phyloP scores from a whole-genome alignment of 1,139 yeast genomes.

The Petasospora rhodanensis region DNA sequence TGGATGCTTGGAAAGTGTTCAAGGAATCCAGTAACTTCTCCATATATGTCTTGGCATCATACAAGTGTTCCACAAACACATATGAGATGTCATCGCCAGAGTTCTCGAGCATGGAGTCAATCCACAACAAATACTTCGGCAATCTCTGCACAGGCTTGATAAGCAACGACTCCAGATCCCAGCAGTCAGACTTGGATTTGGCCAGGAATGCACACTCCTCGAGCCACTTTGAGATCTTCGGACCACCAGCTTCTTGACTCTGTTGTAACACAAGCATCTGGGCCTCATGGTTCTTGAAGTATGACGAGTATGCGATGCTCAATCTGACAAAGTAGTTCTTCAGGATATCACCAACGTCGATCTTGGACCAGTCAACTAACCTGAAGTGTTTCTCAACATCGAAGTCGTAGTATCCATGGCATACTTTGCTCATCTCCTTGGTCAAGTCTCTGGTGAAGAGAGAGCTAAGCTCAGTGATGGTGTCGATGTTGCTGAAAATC shows the following conservation, averaged over 20 bases:
- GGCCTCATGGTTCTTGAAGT: conserved; percentile 13
- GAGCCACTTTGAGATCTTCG: conserved; percentile 24
- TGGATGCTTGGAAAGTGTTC: not conserved
- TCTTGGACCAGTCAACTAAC: conserved; percentile 7
- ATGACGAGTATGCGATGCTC: conserved; percentile 17
- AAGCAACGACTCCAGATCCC: conserved; percentile 23
- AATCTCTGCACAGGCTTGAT: conserved; percentile 26
- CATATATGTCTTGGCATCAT: conserved; percentile 17
- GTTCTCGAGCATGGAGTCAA: conserved; percentile 17
- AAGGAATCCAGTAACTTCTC: conserved; percentile 15
- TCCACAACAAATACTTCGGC: conserved; percentile 19
- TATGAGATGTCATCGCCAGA: conserved; percentile 12
- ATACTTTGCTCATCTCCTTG: conserved; percentile 6
- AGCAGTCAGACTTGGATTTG: conserved; percentile 20
- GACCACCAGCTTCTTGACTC: conserved; percentile 14
- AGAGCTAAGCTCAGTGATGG: conserved; percentile 31
- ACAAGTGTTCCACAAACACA: conserved; percentile 14
- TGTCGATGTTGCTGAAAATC: conserved; percentile 34
- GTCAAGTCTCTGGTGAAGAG: conserved; percentile 24
- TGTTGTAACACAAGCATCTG: conserved; percentile 16
- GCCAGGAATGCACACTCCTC: conserved; percentile 22
- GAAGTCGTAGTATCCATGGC: conserved; percentile 13
- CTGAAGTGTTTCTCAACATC: conserved; percentile 13
- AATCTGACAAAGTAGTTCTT: conserved; percentile 25
- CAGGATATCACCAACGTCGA: conserved; percentile 29